Evolutionary conservation across 306 rosid genomes (phyloP), one percentile per base, ranked within the genome.

Genomic region (Cicer judaicum): DNA sequence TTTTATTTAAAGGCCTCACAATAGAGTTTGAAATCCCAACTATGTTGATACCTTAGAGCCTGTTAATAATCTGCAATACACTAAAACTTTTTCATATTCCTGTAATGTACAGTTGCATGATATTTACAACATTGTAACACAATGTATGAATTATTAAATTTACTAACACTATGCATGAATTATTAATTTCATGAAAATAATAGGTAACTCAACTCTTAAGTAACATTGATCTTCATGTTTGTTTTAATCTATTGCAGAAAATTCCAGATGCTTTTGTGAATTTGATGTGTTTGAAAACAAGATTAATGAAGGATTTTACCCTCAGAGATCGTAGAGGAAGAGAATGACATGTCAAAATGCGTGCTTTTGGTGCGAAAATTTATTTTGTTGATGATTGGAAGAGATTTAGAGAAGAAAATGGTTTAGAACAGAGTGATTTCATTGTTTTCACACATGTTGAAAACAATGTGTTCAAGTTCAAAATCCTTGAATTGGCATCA

Each of bases 371-470:
- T 2, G 40, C 6, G 0, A 6, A 38, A 1, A 3, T 47, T 7
- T 83, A 18, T 48, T 78, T 83, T 39, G 70, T 24, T 1, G 53
- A 41, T 39, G 86, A 83, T 7, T 83, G 83, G 86, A 59, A 70
- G 34, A 8, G 0, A 14, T 74, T 83, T 2, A 56, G n/a, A 13
- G 56, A 40, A 38, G 53, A 78, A 6, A 74, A 79, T 19, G 43
- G 6, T 59, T n/a, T 83, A 47, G 21, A 66, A 47, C 10, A 0
- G 2, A n/a, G 9, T 1, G 46, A 55, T 2, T 62, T 69, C 24
- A 13, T 83, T 1, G 13, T 69, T 47, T 83, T 83, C 7, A 12
- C 40, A 21, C 63, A 69, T 63, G 24, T 63, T 10, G 78, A 61
- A 1, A 48, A 2, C 6, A 70, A 63, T 12, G 16, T 8, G 4